Conservation (phyloP, 768 basidiomycete species). For the Suillus sp. region DNA sequence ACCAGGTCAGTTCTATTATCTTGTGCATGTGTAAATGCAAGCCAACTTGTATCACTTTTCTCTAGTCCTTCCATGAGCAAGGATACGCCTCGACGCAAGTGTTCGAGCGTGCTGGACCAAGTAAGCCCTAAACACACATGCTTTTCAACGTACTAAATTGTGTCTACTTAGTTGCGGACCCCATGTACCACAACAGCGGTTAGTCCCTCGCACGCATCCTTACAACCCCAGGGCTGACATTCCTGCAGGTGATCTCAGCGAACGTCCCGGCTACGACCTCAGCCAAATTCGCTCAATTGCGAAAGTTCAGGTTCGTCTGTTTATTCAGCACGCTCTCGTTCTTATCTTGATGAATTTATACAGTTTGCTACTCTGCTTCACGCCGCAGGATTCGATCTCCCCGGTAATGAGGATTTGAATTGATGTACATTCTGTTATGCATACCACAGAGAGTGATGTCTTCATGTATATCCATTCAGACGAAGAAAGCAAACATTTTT, state of each 20-base stretch:
- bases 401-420: constrained; percentile 15
- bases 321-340: not conserved
- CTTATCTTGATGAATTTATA: not conserved
- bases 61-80: constrained; percentile 74
- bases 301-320: constrained; percentile 72
- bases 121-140: constrained; percentile 37
- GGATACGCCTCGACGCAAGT: constrained; percentile 88
- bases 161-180: constrained; percentile 65
- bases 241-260: constrained; percentile 68
- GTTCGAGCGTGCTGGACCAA: constrained; percentile 83
- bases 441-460: not conserved
- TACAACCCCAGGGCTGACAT: not conserved
- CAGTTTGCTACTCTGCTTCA: constrained; percentile 75
- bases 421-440: not conserved
- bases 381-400: constrained; percentile 59
- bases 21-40: not conserved
- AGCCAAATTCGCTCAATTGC: constrained; percentile 81
- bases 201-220: constrained; percentile 16
- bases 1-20: constrained; percentile 54
- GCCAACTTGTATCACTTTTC: constrained; percentile 11
- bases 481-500: not conserved
- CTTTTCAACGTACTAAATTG: constrained; percentile 8
- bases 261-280: constrained; percentile 81
- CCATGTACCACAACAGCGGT: constrained; percentile 89
- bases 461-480: not conserved